Percentiles rank a stretch among this genome's conserved stretches.
Evolutionary conservation across 352 stramenopile species (phyloP).

Genomic region (Phytophthora sp.): DNA sequence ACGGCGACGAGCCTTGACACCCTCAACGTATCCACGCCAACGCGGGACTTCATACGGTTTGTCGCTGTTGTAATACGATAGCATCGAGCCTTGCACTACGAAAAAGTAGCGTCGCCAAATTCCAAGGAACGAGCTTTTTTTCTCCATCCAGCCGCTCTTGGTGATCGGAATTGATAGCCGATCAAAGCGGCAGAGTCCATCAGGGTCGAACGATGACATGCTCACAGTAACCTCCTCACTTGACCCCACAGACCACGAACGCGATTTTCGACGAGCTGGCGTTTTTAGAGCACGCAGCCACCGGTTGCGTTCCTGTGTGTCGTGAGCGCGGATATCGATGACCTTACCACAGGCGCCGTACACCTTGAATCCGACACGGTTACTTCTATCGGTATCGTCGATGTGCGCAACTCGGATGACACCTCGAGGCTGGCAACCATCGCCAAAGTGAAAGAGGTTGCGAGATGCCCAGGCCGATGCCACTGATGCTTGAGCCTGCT

Average conservation of each 20-base stretch:
- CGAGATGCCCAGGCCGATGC: conserved; percentile 32
- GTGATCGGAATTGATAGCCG: conserved; percentile 62
- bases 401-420: conserved; percentile 78
- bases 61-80: conserved; percentile 78
- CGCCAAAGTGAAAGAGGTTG: conserved; percentile 50
- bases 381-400: conserved; percentile 57
- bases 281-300: conserved; percentile 74
- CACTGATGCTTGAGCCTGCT: conserved; percentile 44
- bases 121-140: conserved; percentile 59
- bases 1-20: conserved; percentile 39
- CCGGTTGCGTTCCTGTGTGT: conserved; percentile 65
- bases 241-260: conserved; percentile 62
- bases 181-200: conserved; percentile 59
- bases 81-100: conserved; percentile 71
- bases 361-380: conserved; percentile 69
- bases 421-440: conserved; percentile 60
- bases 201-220: conserved; percentile 62
- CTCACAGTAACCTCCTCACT: conserved; percentile 59
- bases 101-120: conserved; percentile 80
- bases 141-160: conserved; percentile 75
- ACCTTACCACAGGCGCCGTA: conserved; percentile 69
- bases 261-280: conserved; percentile 60
- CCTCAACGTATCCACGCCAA: conserved; percentile 63
- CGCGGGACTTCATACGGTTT: conserved; percentile 77
- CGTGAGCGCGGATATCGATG: conserved; percentile 74